Conservation (phyloP, 1,284 basidiomycete genomes). For the Fomes fomentarius region DNA sequence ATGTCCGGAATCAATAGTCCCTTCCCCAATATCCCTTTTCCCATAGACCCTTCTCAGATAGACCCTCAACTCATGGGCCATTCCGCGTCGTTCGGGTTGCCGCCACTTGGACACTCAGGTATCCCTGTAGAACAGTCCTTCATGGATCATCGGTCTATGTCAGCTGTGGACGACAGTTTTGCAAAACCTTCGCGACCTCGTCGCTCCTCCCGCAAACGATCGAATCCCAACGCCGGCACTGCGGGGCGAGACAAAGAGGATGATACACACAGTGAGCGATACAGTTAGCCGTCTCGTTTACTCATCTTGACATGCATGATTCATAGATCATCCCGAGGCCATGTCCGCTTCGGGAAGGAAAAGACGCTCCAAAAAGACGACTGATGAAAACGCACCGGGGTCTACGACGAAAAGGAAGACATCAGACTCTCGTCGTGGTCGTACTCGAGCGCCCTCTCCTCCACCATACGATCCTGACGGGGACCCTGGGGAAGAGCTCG, state of each 20-base stretch:
- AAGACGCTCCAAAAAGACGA: constrained; percentile 6
- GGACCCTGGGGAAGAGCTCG: constrained; percentile 73
- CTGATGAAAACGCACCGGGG: not conserved
- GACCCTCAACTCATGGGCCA: constrained; percentile 28
- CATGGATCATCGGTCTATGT: not conserved
- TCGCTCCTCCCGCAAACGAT: constrained; percentile 4
- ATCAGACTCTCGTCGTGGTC: constrained; percentile 17
- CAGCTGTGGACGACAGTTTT: not conserved
- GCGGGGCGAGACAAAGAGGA: not conserved
- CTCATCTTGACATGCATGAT: not conserved
- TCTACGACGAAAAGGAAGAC: constrained; percentile 12
- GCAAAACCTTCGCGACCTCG: constrained; percentile 2
- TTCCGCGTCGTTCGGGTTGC: not conserved
- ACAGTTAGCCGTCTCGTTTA: not conserved
- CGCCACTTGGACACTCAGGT: not conserved
- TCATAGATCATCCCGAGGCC: not conserved
- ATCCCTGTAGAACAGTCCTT: not conserved
- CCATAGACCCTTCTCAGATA: constrained; percentile 27
- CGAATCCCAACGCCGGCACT: not conserved
- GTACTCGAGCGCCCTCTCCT: constrained; percentile 44
- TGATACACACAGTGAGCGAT: constrained; percentile 1
- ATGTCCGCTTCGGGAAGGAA: constrained; percentile 2
- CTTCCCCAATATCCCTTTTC: not conserved
- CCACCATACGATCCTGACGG: constrained; percentile 59
- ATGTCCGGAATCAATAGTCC: not conserved